Evolutionary conservation across 2,329 filamentous ascomycete genomes (phyloP).

Genomic region (Byssothecium circinans): DNA sequence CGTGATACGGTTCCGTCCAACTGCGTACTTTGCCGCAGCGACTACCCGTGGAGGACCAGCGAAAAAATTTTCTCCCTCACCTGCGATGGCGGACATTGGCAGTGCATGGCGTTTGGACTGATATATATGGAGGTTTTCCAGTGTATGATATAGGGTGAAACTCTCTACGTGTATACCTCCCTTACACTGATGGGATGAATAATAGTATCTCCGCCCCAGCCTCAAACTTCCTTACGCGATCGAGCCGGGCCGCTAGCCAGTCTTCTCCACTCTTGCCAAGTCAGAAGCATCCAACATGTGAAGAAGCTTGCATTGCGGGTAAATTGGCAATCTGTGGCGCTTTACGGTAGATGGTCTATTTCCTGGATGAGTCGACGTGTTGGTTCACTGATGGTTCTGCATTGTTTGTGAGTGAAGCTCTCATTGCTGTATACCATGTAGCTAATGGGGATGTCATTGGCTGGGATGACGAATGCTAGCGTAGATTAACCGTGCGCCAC

Average conservation of each 20-base stretch:
- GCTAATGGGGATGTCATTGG: not conserved
- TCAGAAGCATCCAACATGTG: not conserved
- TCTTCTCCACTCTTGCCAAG: not conserved
- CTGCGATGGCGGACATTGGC: not conserved
- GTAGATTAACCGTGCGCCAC: not conserved
- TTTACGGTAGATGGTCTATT: not conserved
- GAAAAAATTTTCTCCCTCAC: not conserved
- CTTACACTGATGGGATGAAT: conserved; percentile 13
- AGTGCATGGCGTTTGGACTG: not conserved
- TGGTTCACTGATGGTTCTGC: not conserved
- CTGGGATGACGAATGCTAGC: not conserved
- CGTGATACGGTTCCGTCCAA: not conserved
- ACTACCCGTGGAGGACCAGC: conserved; percentile 1
- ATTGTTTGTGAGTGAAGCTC: not conserved
- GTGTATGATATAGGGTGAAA: not conserved
- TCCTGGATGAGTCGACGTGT: not conserved
- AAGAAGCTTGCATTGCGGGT: not conserved
- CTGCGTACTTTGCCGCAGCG: not conserved
- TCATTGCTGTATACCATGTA: not conserved
- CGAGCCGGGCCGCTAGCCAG: not conserved
- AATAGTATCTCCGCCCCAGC: conserved; percentile 4
- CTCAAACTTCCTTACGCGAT: conserved; percentile 11
- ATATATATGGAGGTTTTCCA: not conserved
- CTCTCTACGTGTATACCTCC: conserved; percentile 13
- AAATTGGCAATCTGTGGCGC: not conserved